phyloP scores from a whole-genome alignment of 805 yeast species.

The Ogataea henricii region DNA sequence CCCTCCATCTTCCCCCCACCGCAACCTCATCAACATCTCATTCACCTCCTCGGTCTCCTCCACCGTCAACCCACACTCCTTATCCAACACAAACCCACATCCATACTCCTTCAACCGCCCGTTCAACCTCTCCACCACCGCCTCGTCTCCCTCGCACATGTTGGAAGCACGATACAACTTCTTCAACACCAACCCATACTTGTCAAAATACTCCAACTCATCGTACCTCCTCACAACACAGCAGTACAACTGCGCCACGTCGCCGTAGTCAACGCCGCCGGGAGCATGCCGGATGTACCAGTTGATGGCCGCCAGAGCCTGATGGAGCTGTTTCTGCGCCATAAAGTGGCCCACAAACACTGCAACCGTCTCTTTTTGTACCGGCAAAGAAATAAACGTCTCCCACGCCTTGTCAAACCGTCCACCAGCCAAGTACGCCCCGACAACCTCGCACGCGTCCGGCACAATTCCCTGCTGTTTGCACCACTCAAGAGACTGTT shows the following conservation, averaged over 20 bases:
- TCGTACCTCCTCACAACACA: not conserved
- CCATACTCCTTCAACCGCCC: conserved; percentile 2
- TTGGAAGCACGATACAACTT: conserved; percentile 10
- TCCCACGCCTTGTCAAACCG: conserved; percentile 9
- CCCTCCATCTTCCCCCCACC: conserved; percentile 9
- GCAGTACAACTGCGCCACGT: conserved; percentile 2
- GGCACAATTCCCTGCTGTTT: not conserved
- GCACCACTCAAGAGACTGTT: conserved; percentile 2
- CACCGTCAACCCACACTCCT: conserved; percentile 1
- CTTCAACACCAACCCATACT: conserved; percentile 9
- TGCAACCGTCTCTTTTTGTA: not conserved
- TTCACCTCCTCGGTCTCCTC: conserved; percentile 7
- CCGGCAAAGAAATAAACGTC: not conserved
- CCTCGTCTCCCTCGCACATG: not conserved
- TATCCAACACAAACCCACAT: conserved; percentile 6
- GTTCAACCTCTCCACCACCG: conserved; percentile 3
- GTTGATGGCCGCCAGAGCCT: conserved; percentile 10
- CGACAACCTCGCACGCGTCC: not conserved
- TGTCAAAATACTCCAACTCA: not conserved
- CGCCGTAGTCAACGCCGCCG: not conserved
- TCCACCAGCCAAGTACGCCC: not conserved
- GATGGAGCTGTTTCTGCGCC: conserved; percentile 3
- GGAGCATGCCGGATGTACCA: not conserved
- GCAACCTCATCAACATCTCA: conserved; percentile 4
- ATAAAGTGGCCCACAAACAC: conserved; percentile 6